These are phyloP conservation scores for Blepharisma japonicum DNA, from an alignment of 73 alveolate genomes.

Conservation along the genomic window DNA sequence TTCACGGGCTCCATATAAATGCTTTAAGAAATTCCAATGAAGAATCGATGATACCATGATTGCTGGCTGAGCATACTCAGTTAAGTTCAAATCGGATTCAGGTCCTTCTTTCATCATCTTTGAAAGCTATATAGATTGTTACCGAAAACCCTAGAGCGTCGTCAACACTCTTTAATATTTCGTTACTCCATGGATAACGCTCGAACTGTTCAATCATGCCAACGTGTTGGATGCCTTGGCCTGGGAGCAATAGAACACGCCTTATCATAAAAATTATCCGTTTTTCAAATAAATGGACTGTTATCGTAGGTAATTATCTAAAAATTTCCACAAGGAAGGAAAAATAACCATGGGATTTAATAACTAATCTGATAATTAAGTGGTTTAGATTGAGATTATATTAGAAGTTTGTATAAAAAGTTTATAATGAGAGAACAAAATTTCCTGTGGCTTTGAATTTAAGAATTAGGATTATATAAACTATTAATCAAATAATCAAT, in stretches of 20 bases:
- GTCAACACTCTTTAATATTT: background rate
- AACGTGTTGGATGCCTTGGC: constrained; percentile 24
- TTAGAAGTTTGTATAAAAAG: too few species aligned
- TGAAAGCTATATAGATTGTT: background rate
- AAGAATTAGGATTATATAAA: too few species aligned
- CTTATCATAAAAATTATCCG: background rate
- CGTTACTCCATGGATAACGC: background rate
- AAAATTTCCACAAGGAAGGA: too few species aligned
- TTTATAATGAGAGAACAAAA: too few species aligned
- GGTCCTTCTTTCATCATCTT: constrained; percentile 26
- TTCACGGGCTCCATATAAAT: background rate
- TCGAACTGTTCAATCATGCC: background rate
- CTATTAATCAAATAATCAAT: too few species aligned
- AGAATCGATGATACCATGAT: background rate
- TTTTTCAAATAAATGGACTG: too few species aligned
- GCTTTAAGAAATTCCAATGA: background rate
- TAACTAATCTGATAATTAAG: too few species aligned
- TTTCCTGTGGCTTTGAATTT: too few species aligned
- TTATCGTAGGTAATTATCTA: too few species aligned
- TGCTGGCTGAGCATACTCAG: constrained; percentile 23
- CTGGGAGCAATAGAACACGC: constrained; percentile 29
- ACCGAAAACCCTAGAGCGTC: constrained; percentile 16
- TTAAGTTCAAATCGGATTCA: background rate
- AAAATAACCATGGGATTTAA: too few species aligned
- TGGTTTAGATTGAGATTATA: too few species aligned